Conservation (phyloP, 2,329 filamentous ascomycete genomes). For the Lasiodiplodia theobromae region DNA sequence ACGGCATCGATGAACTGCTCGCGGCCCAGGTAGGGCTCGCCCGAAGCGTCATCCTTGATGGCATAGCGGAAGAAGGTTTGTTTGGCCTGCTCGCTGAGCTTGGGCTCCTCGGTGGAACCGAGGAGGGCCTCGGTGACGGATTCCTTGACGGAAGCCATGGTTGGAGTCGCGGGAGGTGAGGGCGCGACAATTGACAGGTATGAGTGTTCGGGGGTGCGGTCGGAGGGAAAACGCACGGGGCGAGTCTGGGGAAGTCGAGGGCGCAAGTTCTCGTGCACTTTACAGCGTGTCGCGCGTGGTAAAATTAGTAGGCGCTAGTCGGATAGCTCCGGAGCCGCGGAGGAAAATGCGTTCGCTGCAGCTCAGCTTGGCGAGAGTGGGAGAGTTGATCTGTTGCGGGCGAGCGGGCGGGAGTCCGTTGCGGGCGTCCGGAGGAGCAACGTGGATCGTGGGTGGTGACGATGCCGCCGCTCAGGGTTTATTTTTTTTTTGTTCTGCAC, state of each 20-base stretch:
- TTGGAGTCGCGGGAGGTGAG: conserved; percentile 3
- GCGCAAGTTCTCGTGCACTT: conserved; percentile 19
- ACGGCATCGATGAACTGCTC: conserved; percentile 92
- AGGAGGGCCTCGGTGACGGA: conserved; percentile 67
- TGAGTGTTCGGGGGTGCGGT: conserved; percentile 15
- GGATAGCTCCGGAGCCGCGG: conserved; percentile 27
- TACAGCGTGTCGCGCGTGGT: conserved; percentile 23
- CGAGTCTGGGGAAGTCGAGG: conserved; percentile 15
- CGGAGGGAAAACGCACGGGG: conserved; percentile 25
- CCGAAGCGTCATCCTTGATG: conserved; percentile 74
- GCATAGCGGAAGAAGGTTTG: conserved; percentile 80
- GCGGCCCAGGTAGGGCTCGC: conserved; percentile 79
- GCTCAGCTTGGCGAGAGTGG: conserved; percentile 24
- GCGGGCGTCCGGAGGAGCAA: conserved; percentile 1
- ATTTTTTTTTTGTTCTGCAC: conserved; percentile 10
- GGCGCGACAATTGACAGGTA: conserved; percentile 25
- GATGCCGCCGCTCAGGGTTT: neutral
- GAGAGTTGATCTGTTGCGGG: conserved; percentile 19
- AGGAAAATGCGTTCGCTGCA: conserved; percentile 20
- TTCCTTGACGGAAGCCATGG: conserved; percentile 68
- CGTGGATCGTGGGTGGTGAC: conserved; percentile 7
- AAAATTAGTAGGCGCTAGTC: conserved; percentile 28
- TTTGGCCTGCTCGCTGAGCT: conserved; percentile 77
- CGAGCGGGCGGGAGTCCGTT: conserved; percentile 9
- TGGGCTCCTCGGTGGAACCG: conserved; percentile 64